Conservation (phyloP, 192 early-diverging fungal species). For the Coemansia sp. region DNA sequence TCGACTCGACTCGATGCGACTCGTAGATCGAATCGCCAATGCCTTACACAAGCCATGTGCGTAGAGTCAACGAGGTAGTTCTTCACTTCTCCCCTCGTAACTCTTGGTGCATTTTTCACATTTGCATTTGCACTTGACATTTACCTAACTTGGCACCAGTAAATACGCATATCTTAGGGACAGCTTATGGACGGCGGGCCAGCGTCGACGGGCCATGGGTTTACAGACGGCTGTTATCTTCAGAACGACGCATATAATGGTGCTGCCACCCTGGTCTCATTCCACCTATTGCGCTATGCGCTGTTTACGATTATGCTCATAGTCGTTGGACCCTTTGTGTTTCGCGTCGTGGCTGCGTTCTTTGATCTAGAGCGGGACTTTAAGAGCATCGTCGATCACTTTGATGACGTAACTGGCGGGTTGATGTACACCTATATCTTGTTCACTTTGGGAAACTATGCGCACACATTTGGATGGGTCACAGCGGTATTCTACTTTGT, state of each 20-base stretch:
- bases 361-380: conserved; percentile 70
- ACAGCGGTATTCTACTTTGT: conserved; percentile 50
- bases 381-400: conserved; percentile 68
- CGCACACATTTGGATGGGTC: conserved; percentile 64
- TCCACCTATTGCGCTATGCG: conserved; percentile 36
- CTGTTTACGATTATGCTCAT: conserved; percentile 44
- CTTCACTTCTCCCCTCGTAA: too few relatives aligned
- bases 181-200: conserved; percentile 17
- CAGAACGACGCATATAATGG: conserved; percentile 30
- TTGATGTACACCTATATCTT: conserved; percentile 67
- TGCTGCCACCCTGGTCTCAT: conserved; percentile 52
- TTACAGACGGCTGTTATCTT: conserved; percentile 49
- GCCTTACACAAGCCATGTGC: neutral
- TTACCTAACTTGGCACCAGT: neutral
- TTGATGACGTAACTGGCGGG: conserved; percentile 63
- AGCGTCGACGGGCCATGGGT: conserved; percentile 21
- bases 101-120: neutral
- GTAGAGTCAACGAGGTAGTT: neutral
- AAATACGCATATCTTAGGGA: neutral
- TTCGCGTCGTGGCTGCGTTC: conserved; percentile 61
- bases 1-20: neutral
- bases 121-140: neutral
- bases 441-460: conserved; percentile 78
- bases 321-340: conserved; percentile 53
- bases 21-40: neutral